phyloP scores from a whole-genome alignment of 2,329 filamentous ascomycete species.

The Colletotrichum agaves region DNA sequence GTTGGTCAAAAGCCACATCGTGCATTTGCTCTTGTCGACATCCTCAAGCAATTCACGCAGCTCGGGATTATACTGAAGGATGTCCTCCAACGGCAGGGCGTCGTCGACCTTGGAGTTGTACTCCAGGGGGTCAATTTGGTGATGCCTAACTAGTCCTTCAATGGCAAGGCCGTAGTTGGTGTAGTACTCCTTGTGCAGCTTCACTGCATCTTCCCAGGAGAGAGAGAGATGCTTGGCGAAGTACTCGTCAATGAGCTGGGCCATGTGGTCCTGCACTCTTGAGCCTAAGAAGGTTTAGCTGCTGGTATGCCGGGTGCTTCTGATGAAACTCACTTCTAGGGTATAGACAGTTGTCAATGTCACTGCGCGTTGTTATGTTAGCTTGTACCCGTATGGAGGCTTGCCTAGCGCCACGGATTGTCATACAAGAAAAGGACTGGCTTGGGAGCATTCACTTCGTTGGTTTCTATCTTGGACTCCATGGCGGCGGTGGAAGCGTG shows the following conservation, averaged over 20 bases:
- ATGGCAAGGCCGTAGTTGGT: slow-evolving; percentile 96
- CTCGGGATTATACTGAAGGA: slow-evolving; percentile 82
- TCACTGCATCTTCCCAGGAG: slow-evolving; percentile 79
- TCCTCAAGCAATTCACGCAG: slow-evolving; percentile 82
- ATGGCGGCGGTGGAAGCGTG: slow-evolving; percentile 12
- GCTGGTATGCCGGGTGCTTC: not conserved
- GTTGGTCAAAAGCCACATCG: slow-evolving; percentile 95
- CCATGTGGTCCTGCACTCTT: slow-evolving; percentile 91
- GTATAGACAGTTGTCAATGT: slow-evolving; percentile 99
- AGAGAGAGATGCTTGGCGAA: slow-evolving; percentile 78
- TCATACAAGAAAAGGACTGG: slow-evolving; percentile 58
- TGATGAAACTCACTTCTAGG: slow-evolving; percentile 73
- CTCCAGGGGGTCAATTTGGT: slow-evolving; percentile 93
- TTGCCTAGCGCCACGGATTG: not conserved
- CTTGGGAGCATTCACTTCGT: slow-evolving; percentile 47
- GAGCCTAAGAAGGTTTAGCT: slow-evolving; percentile 60
- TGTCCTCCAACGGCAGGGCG: slow-evolving; percentile 84
- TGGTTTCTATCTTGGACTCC: slow-evolving; percentile 42
- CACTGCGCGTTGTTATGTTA: slow-evolving; percentile 62
- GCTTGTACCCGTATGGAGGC: not conserved
- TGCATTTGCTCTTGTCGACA: slow-evolving; percentile 85
- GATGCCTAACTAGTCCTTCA: slow-evolving; percentile 91
- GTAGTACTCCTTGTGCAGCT: slow-evolving; percentile 93
- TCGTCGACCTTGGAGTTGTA: slow-evolving; percentile 97
- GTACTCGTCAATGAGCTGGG: slow-evolving; percentile 77